These are phyloP conservation scores for Crataegus laevigata DNA, from an alignment of 306 rosid genomes.

Conservation along the genomic window DNA sequence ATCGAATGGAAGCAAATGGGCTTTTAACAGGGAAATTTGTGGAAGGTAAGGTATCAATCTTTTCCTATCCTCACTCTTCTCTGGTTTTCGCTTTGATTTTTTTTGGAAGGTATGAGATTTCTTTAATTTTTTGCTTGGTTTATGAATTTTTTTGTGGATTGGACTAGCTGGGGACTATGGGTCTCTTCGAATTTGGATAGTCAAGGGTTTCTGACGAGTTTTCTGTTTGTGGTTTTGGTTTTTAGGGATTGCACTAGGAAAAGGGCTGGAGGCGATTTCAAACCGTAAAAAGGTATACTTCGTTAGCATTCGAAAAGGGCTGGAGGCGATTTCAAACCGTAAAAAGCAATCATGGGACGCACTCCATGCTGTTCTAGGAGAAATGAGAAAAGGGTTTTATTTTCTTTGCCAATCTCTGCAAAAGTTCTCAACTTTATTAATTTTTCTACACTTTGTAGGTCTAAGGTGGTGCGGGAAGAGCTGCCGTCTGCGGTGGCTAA, in stretches of 20 bases:
- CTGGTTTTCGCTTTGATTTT: background rate
- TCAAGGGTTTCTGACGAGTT: background rate
- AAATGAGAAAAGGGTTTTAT: background rate
- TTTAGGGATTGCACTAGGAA: background rate
- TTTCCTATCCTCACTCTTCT: constrained; percentile 2
- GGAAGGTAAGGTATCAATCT: too few species aligned
- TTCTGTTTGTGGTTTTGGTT: background rate
- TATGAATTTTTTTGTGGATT: background rate
- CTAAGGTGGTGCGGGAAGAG: constrained; percentile 82
- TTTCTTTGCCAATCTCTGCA: background rate
- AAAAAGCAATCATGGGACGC: constrained; percentile 69
- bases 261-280: background rate
- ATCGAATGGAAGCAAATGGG: too few species aligned
- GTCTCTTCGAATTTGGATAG: background rate
- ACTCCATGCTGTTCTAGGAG: constrained; percentile 57
- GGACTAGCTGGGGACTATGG: background rate
- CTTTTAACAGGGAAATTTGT: too few species aligned
- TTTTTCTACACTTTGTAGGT: constrained; percentile 28
- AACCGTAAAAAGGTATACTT: constrained; percentile 1
- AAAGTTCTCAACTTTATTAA: background rate
- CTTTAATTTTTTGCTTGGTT: too few species aligned
- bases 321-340: too few species aligned
- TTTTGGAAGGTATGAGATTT: background rate
- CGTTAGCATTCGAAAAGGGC: background rate
- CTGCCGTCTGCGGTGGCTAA: too few species aligned